These are phyloP conservation scores for Porodaedalea pini DNA, from an alignment of 1,284 basidiomycete genomes.

Conservation along the genomic window DNA sequence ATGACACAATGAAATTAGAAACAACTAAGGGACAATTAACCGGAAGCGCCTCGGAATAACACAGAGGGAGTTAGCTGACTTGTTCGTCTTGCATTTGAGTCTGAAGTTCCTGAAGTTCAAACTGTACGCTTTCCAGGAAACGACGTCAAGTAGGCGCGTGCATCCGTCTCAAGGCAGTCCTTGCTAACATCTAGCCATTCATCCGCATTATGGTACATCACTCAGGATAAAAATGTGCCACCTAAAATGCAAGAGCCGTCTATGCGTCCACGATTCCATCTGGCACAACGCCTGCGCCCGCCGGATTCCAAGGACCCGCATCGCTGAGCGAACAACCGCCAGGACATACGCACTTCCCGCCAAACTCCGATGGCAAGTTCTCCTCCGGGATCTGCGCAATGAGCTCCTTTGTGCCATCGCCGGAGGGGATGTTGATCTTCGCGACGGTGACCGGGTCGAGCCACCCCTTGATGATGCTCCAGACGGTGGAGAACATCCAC, in stretches of 20 bases:
- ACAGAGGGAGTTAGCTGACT: too few relatives aligned
- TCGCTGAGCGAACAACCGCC: slow-evolving; percentile 88
- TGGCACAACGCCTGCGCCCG: neutral
- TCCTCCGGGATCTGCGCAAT: slow-evolving; percentile 78
- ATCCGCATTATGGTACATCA: neutral
- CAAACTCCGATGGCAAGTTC: slow-evolving; percentile 83
- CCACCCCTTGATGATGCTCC: slow-evolving; percentile 89
- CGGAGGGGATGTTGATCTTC: slow-evolving; percentile 82
- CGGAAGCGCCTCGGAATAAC: too few relatives aligned
- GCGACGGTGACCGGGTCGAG: slow-evolving; percentile 91
- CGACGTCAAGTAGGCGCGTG: too few relatives aligned
- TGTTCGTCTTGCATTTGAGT: too few relatives aligned
- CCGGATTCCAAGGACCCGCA: slow-evolving; percentile 85
- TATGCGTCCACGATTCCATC: too few relatives aligned
- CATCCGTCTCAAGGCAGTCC: neutral
- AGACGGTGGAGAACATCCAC: slow-evolving; percentile 88
- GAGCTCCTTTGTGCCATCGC: slow-evolving; percentile 64
- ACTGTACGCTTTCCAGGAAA: too few relatives aligned
- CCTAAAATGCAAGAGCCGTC: too few relatives aligned
- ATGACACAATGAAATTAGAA: too few relatives aligned
- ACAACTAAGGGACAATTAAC: too few relatives aligned
- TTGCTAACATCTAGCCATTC: neutral
- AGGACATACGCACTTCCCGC: slow-evolving; percentile 65
- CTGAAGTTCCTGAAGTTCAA: too few relatives aligned
- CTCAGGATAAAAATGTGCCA: neutral